Base-by-base conservation (phyloP, 2,329 filamentous ascomycete species). In the Talaromyces sp. region DNA sequence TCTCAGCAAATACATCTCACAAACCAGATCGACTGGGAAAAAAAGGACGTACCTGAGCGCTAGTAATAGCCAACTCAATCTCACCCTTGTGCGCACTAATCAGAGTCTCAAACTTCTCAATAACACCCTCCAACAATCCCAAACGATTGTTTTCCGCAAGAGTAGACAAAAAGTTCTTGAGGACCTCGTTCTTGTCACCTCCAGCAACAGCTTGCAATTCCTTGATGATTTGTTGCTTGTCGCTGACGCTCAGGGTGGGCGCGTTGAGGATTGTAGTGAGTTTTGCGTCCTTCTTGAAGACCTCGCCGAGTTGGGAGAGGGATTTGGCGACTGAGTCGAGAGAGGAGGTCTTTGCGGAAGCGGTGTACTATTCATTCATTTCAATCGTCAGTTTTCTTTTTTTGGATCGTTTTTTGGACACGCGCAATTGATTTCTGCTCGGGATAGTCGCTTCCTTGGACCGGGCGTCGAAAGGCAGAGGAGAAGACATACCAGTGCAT, bases 141-240 rank as follows among this genome's bases (percentile, higher is more conserved):
- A 99, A 82, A 67, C 94, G 86, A 86, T 99, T 99, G 86, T 99
- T 96, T 81, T 94, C 90, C 66, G 94, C 93, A 60, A 99, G 84
- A 59, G 93, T 89, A 59, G 81, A 73, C 68, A 99, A 84, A 82
- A 99, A 92, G 84, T 97, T 95, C 86, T 94, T 91, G 77, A 97
- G 80, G 63, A 92, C 90, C 73, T 89, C 85, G 73, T 78, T 80
- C 79, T 89, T 90, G 75, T 87, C 83, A 67, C 88, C 88, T 67
- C 88, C 89, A 64, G 88, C 80, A 72, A 87, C 83, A 85, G 96
- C 96, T 78, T 88, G 82, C 67, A 99, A 85, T 83, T 97, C 93
- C 70, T 84, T 79, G 62, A 97, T 79, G 72, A 99, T 91, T 77
- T 87, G 81, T 68, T 84, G 79, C 86, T 97, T 97, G 84, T 99